A percentile compares a stretch with the other conserved stretches of the same genome.
Evolutionary conservation across 352 stramenopile species (phyloP).

Genomic region (Nothophytophthora sp.): DNA sequence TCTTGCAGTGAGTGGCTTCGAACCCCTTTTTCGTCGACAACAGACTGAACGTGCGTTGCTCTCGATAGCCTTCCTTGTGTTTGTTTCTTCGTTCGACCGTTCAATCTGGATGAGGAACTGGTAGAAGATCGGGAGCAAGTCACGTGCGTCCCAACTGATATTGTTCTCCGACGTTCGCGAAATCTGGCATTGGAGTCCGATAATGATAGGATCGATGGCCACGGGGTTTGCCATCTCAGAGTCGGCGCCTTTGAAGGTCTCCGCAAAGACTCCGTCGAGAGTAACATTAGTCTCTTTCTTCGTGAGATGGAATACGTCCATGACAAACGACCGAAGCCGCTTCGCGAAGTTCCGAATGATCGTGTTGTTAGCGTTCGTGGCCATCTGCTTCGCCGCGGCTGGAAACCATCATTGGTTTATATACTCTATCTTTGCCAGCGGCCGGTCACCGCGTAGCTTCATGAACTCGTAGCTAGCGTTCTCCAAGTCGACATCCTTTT

Average conservation of each 20-base stretch:
- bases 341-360: slow-evolving; percentile 4
- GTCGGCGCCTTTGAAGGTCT: no score
- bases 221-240: no score
- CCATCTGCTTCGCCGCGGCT: no score
- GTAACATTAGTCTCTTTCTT: background rate
- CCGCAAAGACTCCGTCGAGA: slow-evolving; percentile 1
- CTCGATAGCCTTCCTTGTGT: background rate
- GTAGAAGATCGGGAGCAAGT: no score
- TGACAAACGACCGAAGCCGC: background rate
- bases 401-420: no score
- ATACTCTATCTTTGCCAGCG: no score
- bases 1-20: no score
- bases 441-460: no score
- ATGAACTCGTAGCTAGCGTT: no score
- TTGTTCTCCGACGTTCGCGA: slow-evolving; percentile 1
- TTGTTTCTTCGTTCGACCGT: slow-evolving; percentile 1
- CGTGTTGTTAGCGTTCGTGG: slow-evolving; percentile 3
- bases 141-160: slow-evolving; percentile 4
- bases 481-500: no score
- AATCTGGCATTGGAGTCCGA: background rate
- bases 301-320: background rate
- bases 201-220: slow-evolving; percentile 1
- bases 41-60: slow-evolving; percentile 3
- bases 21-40: slow-evolving; percentile 3
- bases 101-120: slow-evolving; percentile 6